Evolutionary conservation across 208 protist genomes (phyloP).

Genomic region (Acanthamoeba comandoni): DNA sequence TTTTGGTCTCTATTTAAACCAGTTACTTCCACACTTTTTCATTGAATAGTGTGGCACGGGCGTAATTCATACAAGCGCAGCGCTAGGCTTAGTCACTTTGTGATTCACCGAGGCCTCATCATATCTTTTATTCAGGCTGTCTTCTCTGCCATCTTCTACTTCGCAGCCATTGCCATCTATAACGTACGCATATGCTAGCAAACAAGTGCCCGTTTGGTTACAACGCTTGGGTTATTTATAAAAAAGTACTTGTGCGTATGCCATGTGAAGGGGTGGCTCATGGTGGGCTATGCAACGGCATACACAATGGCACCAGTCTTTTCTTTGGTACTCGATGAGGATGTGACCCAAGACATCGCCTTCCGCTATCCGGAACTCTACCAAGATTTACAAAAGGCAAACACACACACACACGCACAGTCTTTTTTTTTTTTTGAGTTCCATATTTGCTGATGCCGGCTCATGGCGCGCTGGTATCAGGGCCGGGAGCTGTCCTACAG

Average conservation of each 20-base stretch:
- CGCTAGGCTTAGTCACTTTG: conserved; percentile 94
- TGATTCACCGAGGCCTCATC: conserved; percentile 98
- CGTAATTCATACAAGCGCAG: conserved; percentile 93
- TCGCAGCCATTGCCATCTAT: conserved; percentile 96
- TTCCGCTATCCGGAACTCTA: conserved; percentile 97
- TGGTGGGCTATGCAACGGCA: conserved; percentile 95
- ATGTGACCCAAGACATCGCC: conserved; percentile 93
- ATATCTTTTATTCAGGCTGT: conserved; percentile 97
- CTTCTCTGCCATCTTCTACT: conserved; percentile 97
- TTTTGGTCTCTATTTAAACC: conserved; percentile 52
- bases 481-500: conserved; percentile 86
- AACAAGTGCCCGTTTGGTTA: neutral
- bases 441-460: conserved; percentile 90
- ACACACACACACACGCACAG: conserved; percentile 72
- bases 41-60: conserved; percentile 89
- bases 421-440: conserved; percentile 67
- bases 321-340: conserved; percentile 97
- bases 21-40: neutral
- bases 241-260: neutral
- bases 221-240: neutral
- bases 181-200: conserved; percentile 79
- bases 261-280: conserved; percentile 75
- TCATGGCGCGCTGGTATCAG: no score
- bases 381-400: conserved; percentile 95
- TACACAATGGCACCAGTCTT: conserved; percentile 98